Base-by-base conservation (phyloP, 495 filamentous ascomycete species). In the Aspergillus sparsus region DNA sequence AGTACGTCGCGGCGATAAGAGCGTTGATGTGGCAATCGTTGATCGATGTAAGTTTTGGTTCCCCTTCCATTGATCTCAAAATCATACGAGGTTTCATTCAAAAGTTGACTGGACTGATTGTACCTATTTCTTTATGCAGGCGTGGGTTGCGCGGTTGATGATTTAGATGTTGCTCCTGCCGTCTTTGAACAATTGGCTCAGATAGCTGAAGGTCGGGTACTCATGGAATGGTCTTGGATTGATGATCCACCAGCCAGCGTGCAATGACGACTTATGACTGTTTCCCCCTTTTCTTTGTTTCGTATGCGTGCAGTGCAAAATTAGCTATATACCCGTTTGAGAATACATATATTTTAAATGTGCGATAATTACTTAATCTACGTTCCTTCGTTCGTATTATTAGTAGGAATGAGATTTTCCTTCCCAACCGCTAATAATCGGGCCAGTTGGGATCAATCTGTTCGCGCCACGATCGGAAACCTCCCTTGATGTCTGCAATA, bases 401-500 rank as follows among this genome's bases (percentile, higher is more conserved):
- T 34, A 6, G 11, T 27, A 27, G 21, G 21, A 27, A 27, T 27
- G 21, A 27, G 21, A 3, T 27, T 27, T 27, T 27, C 21, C 21
- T 27, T 27, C 1, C 21, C 4, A 51, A 0, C 31, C 36, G 27
- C 39, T 58, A 85, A 66, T 85, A 84, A 36, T 85, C 80, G 18
- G 93, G 92, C 71, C 91, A 91, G 0, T 77, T 76, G 2, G 74
- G 74, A 70, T 96, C 91, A 13, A 97, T 83, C 54, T 91, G 80
- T 18, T 85, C 76, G 68, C 85, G 86, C 94, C 93, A 98, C n/a
- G 90, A 88, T 49, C 74, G 82, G 60, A 96, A 83, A 0, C 94
- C 94, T 1, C 92, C 92, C 33, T 78, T 81, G 27, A 97, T 87
- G 73, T 97, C 94, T 35, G 85, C 83, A 51, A 95, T 83, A 53